These are phyloP conservation scores for Pythium utonaiense DNA, from an alignment of 352 stramenopile species.

Conservation along the genomic window DNA sequence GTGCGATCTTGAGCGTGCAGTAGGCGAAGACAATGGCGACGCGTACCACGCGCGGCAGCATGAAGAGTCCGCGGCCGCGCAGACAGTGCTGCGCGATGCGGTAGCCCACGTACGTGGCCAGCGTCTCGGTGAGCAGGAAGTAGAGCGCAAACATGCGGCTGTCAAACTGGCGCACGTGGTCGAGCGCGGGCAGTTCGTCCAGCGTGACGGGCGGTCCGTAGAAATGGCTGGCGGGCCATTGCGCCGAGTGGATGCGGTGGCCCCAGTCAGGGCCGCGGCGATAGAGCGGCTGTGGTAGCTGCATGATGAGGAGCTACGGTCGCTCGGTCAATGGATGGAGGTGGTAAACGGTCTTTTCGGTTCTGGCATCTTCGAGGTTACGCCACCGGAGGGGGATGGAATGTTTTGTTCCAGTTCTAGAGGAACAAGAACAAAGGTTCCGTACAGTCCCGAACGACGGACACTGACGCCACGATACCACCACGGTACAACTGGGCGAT, in stretches of 20 bases:
- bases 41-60: slow-evolving; percentile 57
- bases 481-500: no score
- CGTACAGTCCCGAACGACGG: slow-evolving; percentile 4
- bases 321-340: not conserved
- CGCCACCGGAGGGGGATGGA: not conserved
- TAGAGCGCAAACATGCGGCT: slow-evolving; percentile 75
- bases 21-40: slow-evolving; percentile 72
- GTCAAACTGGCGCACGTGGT: slow-evolving; percentile 50
- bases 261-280: slow-evolving; percentile 54
- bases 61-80: slow-evolving; percentile 54
- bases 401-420: slow-evolving; percentile 13
- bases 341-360: not conserved
- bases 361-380: not conserved
- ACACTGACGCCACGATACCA: not conserved
- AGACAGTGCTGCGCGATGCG: slow-evolving; percentile 79
- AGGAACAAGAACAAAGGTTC: not conserved
- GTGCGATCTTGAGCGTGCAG: slow-evolving; percentile 68
- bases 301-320: not conserved
- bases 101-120: slow-evolving; percentile 78
- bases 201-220: slow-evolving; percentile 46
- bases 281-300: slow-evolving; percentile 45
- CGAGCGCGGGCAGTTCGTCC: slow-evolving; percentile 29
- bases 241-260: slow-evolving; percentile 30
- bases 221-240: slow-evolving; percentile 29
- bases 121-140: slow-evolving; percentile 68